Evolutionary conservation across 192 early-diverging fungal species (phyloP).

Genomic region (Entophlyctis luteolus): DNA sequence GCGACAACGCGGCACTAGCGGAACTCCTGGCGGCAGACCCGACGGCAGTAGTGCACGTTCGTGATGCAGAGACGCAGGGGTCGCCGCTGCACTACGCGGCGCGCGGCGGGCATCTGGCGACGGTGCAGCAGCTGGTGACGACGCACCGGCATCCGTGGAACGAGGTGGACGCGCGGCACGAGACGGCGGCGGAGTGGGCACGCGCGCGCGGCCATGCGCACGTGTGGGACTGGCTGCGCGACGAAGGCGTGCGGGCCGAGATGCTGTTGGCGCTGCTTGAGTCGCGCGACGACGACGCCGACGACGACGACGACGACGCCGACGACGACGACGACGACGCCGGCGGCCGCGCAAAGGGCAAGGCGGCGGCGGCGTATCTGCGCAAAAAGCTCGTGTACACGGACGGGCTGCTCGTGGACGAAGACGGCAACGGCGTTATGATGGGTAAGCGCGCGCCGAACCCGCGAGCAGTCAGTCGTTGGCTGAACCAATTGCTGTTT

Average conservation of each 20-base stretch:
- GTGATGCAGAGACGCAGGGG: constrained; percentile 1
- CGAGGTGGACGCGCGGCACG: constrained; percentile 65
- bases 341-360: constrained; percentile 33
- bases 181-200: constrained; percentile 83
- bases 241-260: constrained; percentile 82
- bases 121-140: constrained; percentile 20
- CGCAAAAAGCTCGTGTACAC: constrained; percentile 72
- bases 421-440: constrained; percentile 89
- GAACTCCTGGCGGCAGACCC: not conserved
- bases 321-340: constrained; percentile 29
- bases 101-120: constrained; percentile 14
- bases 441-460: no score
- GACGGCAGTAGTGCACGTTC: not conserved
- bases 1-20: not conserved
- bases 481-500: no score
- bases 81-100: constrained; percentile 26
- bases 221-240: constrained; percentile 74
- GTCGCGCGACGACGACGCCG: constrained; percentile 18
- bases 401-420: constrained; percentile 77
- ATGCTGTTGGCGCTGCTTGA: constrained; percentile 33
- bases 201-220: constrained; percentile 59
- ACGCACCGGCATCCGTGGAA: constrained; percentile 74
- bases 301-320: not conserved
- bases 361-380: constrained; percentile 61
- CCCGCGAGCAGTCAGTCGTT: no score